Base-by-base conservation (phyloP, 2,329 filamentous ascomycete genomes). In the Colletotrichum karsti region DNA sequence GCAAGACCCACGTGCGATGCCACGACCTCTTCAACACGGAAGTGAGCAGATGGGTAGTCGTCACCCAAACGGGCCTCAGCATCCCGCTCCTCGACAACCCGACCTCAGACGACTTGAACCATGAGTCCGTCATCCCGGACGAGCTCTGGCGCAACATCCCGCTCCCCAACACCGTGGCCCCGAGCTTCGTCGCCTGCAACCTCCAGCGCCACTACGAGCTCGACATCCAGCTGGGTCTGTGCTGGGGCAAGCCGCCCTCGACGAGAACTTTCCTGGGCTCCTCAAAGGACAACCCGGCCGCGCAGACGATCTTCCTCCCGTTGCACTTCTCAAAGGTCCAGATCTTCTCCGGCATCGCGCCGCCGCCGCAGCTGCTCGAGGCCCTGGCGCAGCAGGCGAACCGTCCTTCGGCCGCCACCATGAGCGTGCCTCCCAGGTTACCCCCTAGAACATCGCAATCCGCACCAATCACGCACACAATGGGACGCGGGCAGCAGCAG, bases 171-270 rank as follows among this genome's bases (percentile, higher is more conserved):
- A 95, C 93, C 0, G 90, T 99, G 10, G 91, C 94, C 9, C 96
- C 96, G 0, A 91, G 90, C 0, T 99, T 99, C 76, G 85, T 90
- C 54, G 93, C 94, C 1, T 99, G 96, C 80, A 98, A 98, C 78
- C 87, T 98, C 54, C 87, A 88, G 57, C 89, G 95, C 28, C 86
- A 83, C 57, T 98, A 99, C 78, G 92, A 95, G 76, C 81, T 99
- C 39, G 94, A 98, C 79, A 82, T 98, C 42, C 90, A 90, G 67
- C 83, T 97, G 7, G 94, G 94, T 2, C 79, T 98, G 39, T 90
- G 89, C 63, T 95, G 93, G 85, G 92, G 92, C 7, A 86, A 87
- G 30, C 84, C 87, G 82, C 53, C 71, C 9, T 41, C 63, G 7
- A 59, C 64, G 10, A 42, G 81, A 80, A 87, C 65, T 13, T 61